phyloP scores from a whole-genome alignment of 768 basidiomycete genomes.

The Xerocomus spinulosus region DNA sequence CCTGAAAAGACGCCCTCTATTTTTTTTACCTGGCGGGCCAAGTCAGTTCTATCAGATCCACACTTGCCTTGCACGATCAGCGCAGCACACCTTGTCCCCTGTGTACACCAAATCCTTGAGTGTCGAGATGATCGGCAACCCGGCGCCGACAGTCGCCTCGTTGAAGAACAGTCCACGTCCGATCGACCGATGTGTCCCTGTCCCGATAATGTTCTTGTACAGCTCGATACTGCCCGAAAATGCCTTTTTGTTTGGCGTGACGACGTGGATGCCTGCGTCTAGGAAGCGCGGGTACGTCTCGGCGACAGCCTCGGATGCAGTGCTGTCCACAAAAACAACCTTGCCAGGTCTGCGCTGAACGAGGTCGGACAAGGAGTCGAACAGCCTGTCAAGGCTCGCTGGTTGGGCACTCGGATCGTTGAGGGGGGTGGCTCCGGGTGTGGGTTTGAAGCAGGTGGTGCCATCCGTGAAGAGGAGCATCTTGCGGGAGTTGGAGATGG shows the following conservation, averaged over 20 bases:
- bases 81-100: constrained; percentile 72
- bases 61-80: not conserved
- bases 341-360: constrained; percentile 41
- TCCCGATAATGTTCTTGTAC: constrained; percentile 64
- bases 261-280: constrained; percentile 72
- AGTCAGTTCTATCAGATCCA: too few species aligned
- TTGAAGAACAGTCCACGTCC: constrained; percentile 63
- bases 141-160: constrained; percentile 95
- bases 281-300: constrained; percentile 78
- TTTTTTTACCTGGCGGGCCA: constrained; percentile 57
- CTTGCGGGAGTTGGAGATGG: constrained; percentile 63
- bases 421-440: constrained; percentile 47
- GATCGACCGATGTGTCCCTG: constrained; percentile 13
- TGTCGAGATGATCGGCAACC: constrained; percentile 87
- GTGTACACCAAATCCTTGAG: constrained; percentile 89
- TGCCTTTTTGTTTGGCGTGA: constrained; percentile 98
- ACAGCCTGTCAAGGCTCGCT: constrained; percentile 37
- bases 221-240: constrained; percentile 69
- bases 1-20: constrained; percentile 98
- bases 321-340: constrained; percentile 86
- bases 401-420: constrained; percentile 33
- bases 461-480: constrained; percentile 51
- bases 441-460: constrained; percentile 36
- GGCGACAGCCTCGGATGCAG: constrained; percentile 80
- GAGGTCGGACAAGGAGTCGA: constrained; percentile 41